These are phyloP conservation scores for Pluteus cervinus DNA, from an alignment of 768 basidiomycete species.

Conservation along the genomic window DNA sequence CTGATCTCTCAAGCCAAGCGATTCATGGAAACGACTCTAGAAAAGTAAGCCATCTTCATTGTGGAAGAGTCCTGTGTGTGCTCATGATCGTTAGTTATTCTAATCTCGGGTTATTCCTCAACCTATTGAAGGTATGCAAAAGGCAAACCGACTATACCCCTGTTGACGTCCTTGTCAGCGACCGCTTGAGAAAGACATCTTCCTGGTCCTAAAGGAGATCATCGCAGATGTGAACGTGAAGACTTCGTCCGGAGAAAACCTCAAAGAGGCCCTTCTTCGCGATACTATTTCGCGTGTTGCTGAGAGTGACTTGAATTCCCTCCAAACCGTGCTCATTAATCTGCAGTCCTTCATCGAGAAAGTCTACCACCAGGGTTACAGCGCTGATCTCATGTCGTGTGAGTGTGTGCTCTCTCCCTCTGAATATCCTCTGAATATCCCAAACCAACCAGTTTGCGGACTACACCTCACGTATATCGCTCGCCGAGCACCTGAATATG, in stretches of 20 bases:
- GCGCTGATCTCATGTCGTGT: constrained; percentile 51
- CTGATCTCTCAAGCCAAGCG: constrained; percentile 50
- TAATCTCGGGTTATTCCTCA: constrained; percentile 49
- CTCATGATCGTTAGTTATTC: constrained; percentile 37
- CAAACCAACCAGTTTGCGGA: constrained; percentile 41
- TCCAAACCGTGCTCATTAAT: constrained; percentile 53
- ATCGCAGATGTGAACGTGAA: no score
- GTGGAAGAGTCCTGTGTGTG: no score
- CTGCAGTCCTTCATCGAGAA: constrained; percentile 50
- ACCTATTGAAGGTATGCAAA: constrained; percentile 55
- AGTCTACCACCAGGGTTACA: constrained; percentile 51
- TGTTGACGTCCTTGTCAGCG: no score
- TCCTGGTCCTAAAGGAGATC: constrained; percentile 46
- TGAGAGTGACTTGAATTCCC: constrained; percentile 44
- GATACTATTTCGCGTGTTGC: constrained; percentile 43
- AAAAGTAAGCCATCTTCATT: constrained; percentile 41
- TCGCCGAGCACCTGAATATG: constrained; percentile 53
- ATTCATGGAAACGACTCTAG: constrained; percentile 48
- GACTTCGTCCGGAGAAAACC: constrained; percentile 25
- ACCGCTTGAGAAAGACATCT: constrained; percentile 39
- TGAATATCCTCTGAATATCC: constrained; percentile 4
- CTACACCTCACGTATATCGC: constrained; percentile 46
- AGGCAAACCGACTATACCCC: no score
- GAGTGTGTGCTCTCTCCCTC: constrained; percentile 14
- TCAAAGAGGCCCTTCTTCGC: constrained; percentile 49